These are phyloP conservation scores for Ilex asprella DNA, from an alignment of 257 asterid genomes.

Conservation along the genomic window DNA sequence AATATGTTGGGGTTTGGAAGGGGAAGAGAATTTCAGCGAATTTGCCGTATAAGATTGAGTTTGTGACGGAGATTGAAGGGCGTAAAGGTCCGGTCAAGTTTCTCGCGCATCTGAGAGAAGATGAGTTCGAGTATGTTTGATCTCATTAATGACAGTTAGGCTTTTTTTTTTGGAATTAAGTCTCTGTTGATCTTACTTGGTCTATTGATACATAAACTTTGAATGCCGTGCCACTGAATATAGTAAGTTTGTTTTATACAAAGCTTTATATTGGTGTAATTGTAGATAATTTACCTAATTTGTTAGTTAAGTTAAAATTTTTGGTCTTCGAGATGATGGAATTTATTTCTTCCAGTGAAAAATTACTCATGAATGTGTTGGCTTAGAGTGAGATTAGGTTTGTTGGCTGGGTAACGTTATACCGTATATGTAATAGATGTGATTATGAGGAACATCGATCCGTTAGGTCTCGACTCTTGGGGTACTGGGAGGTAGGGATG, in stretches of 20 bases:
- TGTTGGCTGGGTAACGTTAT: too few relatives aligned
- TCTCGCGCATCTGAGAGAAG: background rate
- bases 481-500: too few relatives aligned
- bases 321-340: too few relatives aligned
- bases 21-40: background rate
- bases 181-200: background rate
- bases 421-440: too few relatives aligned
- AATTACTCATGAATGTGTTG: too few relatives aligned
- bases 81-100: background rate
- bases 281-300: background rate
- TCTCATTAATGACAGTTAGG: background rate
- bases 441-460: too few relatives aligned
- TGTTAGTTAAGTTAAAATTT: background rate
- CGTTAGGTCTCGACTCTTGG: too few relatives aligned
- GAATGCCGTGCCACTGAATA: background rate
- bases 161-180: background rate
- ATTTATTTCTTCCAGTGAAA: too few relatives aligned
- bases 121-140: background rate
- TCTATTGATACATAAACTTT: background rate
- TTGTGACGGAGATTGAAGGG: background rate
- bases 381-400: too few relatives aligned
- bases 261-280: background rate
- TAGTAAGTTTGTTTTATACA: background rate
- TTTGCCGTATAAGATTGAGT: background rate
- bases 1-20: background rate